These are phyloP conservation scores for Paraleonurus japonicus DNA, from an alignment of 257 asterid species.

Conservation along the genomic window DNA sequence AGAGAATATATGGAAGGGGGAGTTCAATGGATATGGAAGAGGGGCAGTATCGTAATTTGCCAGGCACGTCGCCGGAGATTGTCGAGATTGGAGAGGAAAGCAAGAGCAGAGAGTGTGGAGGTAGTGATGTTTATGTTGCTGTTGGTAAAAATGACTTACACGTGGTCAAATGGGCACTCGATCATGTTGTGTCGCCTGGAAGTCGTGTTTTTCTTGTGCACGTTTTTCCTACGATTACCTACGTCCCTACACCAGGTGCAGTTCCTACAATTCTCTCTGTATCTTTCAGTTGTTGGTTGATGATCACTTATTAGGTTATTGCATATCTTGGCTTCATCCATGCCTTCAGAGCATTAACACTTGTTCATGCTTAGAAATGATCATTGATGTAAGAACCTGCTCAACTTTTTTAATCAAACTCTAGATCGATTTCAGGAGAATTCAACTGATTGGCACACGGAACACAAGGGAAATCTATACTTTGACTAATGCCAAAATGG, in stretches of 20 bases:
- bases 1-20: conserved; percentile 27
- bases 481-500: too few species aligned
- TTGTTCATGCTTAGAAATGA: background rate
- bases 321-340: background rate
- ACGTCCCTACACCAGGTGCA: conserved; percentile 69
- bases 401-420: background rate
- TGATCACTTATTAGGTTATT: background rate
- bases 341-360: too few species aligned
- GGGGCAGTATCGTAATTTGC: conserved; percentile 35
- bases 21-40: conserved; percentile 26
- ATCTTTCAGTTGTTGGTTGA: background rate
- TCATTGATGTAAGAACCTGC: background rate
- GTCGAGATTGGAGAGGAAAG: conserved; percentile 65
- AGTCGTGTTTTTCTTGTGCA: conserved; percentile 59
- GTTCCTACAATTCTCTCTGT: background rate
- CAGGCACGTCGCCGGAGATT: conserved; percentile 58
- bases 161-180: conserved; percentile 70
- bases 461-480: too few species aligned
- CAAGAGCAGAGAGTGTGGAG: conserved; percentile 38
- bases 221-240: conserved; percentile 56
- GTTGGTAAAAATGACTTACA: conserved; percentile 71
- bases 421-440: too few species aligned
- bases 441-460: too few species aligned
- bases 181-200: conserved; percentile 51
- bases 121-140: conserved; percentile 63